Evolutionary conservation across 768 basidiomycete species (phyloP).

Genomic region (Rhodotorula taiwanensis): DNA sequence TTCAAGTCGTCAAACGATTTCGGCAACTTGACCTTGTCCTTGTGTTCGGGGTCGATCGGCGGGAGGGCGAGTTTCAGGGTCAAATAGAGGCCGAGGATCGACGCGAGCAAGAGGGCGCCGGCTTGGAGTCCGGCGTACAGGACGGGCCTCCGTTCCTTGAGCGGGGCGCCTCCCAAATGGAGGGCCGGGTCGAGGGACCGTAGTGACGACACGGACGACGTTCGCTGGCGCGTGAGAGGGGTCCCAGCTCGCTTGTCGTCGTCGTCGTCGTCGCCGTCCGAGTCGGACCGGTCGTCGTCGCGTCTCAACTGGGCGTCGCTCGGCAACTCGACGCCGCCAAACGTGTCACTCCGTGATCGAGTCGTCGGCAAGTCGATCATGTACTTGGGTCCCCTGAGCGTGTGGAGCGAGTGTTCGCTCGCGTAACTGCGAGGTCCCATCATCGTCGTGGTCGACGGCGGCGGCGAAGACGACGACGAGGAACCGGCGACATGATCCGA

Average conservation of each 20-base stretch:
- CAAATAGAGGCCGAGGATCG: conserved; percentile 63
- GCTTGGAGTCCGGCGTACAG: conserved; percentile 78
- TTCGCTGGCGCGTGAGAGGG: conserved; percentile 3
- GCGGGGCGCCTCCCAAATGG: conserved; percentile 25
- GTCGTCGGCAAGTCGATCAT: conserved; percentile 9
- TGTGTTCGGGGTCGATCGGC: conserved; percentile 57
- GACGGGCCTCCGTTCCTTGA: conserved; percentile 50
- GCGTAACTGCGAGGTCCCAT: conserved; percentile 13
- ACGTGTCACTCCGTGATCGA: conserved; percentile 18
- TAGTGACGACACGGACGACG: conserved; percentile 16
- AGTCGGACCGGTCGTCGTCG: background rate
- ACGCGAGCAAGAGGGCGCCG: conserved; percentile 64
- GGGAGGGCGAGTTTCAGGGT: conserved; percentile 59
- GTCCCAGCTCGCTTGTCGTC: background rate
- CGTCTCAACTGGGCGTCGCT: background rate
- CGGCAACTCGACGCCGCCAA: conserved; percentile 26
- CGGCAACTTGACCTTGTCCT: conserved; percentile 68
- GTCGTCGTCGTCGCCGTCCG: background rate
- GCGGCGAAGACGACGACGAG: background rate
- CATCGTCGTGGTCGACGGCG: background rate
- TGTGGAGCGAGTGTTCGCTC: conserved; percentile 16
- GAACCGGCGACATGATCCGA: background rate
- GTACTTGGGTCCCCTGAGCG: conserved; percentile 4
- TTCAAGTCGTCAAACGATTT: conserved; percentile 82
- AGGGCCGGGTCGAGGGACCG: conserved; percentile 19